Conservation (phyloP, 306 rosid genomes). For the Arachis stenosperma region DNA sequence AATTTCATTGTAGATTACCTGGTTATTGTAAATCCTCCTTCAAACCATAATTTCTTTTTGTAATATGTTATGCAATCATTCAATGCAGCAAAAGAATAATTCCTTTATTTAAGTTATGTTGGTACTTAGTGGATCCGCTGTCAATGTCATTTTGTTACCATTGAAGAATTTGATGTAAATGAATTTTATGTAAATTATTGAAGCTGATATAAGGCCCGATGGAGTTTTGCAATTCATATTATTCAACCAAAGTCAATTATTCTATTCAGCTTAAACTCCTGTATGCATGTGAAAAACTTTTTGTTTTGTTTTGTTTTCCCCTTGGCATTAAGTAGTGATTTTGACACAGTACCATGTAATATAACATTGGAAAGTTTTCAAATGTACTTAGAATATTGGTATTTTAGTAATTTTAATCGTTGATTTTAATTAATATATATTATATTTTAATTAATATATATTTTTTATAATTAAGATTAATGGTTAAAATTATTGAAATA, state of each 20-base stretch:
- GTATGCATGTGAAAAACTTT: too few relatives aligned
- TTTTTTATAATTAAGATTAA: too few relatives aligned
- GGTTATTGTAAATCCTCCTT: conserved; percentile 43
- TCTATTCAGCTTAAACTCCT: background rate
- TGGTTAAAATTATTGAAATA: too few relatives aligned
- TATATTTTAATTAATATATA: too few relatives aligned
- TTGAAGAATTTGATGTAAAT: background rate
- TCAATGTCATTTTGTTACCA: conserved; percentile 4
- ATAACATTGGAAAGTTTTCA: too few relatives aligned
- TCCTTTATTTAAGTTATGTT: conserved; percentile 12
- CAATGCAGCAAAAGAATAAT: conserved; percentile 20
- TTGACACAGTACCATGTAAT: too few relatives aligned
- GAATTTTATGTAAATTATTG: background rate
- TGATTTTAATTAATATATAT: too few relatives aligned
- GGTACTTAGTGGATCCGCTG: conserved; percentile 1
- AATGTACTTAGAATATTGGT: too few relatives aligned
- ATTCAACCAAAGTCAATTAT: background rate
- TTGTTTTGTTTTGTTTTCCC: too few relatives aligned
- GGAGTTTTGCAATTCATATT: background rate
- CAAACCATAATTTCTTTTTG: conserved; percentile 8
- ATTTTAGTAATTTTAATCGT: too few relatives aligned
- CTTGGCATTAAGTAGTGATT: too few relatives aligned
- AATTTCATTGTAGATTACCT: conserved; percentile 22
- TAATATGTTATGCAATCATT: background rate
- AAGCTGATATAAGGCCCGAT: background rate